Conservation (phyloP, 768 basidiomycete species). For the Asterophora lycoperdoides region DNA sequence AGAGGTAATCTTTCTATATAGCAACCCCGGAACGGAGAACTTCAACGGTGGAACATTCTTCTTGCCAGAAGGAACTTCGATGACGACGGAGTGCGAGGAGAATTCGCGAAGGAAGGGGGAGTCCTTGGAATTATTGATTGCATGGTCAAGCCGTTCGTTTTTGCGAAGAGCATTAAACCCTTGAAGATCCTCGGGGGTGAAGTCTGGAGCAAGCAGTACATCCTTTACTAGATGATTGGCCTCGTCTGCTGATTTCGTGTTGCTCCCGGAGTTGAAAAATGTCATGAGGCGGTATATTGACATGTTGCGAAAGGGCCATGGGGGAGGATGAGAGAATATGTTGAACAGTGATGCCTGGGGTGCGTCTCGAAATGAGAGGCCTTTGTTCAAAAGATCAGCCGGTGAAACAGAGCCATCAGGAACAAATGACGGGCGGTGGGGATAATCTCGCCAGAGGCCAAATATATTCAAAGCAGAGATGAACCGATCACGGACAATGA, state of each 20-base stretch:
- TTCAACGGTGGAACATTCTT: slow-evolving; percentile 14
- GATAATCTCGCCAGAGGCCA: slow-evolving; percentile 20
- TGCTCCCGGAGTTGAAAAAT: slow-evolving; percentile 2
- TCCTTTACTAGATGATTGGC: slow-evolving; percentile 11
- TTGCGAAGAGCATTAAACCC: slow-evolving; percentile 14
- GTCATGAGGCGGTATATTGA: slow-evolving; percentile 8
- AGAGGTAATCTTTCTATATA: slow-evolving; percentile 19
- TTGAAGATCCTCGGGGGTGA: slow-evolving; percentile 9
- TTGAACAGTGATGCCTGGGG: not conserved
- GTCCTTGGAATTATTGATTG: too few species aligned
- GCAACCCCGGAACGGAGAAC: slow-evolving; percentile 24
- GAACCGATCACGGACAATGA: slow-evolving; percentile 17
- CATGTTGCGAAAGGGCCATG: slow-evolving; percentile 17
- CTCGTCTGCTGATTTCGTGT: slow-evolving; percentile 15
- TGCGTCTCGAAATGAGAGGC: not conserved
- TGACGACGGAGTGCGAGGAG: slow-evolving; percentile 15
- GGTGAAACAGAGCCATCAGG: slow-evolving; percentile 16
- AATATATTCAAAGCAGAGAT: slow-evolving; percentile 18
- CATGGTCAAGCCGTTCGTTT: slow-evolving; percentile 13
- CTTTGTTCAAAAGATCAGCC: slow-evolving; percentile 10
- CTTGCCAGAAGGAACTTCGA: slow-evolving; percentile 22
- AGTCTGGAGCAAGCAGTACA: slow-evolving; percentile 12
- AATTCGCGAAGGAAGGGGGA: not conserved
- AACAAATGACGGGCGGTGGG: too few species aligned
- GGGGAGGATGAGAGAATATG: not conserved